Percentiles rank a stretch among this genome's conserved stretches.
Evolutionary conservation across 257 asterid species (phyloP).

Genomic region (Nicotiana attenuata): DNA sequence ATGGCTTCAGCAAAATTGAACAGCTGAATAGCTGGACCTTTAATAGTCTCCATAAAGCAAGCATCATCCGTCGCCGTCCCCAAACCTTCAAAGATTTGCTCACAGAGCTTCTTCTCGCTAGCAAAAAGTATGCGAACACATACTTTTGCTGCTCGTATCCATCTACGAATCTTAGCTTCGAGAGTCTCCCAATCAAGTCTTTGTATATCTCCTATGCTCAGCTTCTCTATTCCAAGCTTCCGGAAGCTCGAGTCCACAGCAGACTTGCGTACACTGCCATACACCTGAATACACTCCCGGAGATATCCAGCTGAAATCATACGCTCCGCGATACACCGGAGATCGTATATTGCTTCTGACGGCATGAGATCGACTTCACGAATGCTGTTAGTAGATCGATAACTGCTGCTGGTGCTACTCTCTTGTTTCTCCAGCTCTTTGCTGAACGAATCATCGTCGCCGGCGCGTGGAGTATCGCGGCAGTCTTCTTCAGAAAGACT

Average conservation of each 20-base stretch:
- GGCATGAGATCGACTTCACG: slow-evolving; percentile 24
- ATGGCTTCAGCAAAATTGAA: slow-evolving; percentile 45
- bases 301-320: slow-evolving; percentile 29
- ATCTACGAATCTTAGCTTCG: slow-evolving; percentile 32
- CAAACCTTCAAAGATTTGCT: slow-evolving; percentile 32
- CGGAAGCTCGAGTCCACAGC: slow-evolving; percentile 27
- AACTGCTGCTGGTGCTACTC: slow-evolving; percentile 18
- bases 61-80: slow-evolving; percentile 29
- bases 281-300: slow-evolving; percentile 36
- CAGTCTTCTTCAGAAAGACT: neutral
- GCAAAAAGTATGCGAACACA: slow-evolving; percentile 32
- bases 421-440: slow-evolving; percentile 28
- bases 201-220: slow-evolving; percentile 38
- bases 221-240: slow-evolving; percentile 29
- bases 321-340: slow-evolving; percentile 33
- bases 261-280: slow-evolving; percentile 37
- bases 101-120: slow-evolving; percentile 35
- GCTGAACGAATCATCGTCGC: neutral
- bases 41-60: slow-evolving; percentile 37
- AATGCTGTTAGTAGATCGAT: slow-evolving; percentile 15
- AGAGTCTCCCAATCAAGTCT: slow-evolving; percentile 38
- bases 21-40: slow-evolving; percentile 33
- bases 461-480: neutral
- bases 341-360: slow-evolving; percentile 26
- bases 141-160: slow-evolving; percentile 36